Percentiles rank a stretch among this genome's conserved stretches.
Evolutionary conservation across 2,329 filamentous ascomycete species (phyloP).

Genomic region (Blastomyces gilchristii): DNA sequence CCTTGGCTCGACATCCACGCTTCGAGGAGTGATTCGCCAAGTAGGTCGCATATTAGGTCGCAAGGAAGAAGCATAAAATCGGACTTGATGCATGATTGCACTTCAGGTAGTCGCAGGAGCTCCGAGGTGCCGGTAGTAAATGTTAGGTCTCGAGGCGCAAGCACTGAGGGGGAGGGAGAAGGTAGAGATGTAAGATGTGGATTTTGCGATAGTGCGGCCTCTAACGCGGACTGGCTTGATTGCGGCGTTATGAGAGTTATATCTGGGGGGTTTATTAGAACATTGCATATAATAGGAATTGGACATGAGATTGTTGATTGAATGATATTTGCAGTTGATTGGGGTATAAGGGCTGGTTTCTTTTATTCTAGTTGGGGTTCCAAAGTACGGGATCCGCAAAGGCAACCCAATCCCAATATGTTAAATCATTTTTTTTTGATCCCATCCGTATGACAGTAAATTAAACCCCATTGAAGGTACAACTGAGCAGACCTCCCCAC

Average conservation of each 20-base stretch:
- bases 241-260: slow-evolving; percentile 42
- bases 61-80: slow-evolving; percentile 90
- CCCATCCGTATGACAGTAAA: background rate
- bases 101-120: slow-evolving; percentile 72
- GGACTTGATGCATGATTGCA: slow-evolving; percentile 64
- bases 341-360: background rate
- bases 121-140: slow-evolving; percentile 84
- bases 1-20: slow-evolving; percentile 83
- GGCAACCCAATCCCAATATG: background rate
- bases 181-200: slow-evolving; percentile 42
- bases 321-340: background rate
- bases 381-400: background rate
- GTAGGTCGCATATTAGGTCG: slow-evolving; percentile 83
- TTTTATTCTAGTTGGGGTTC: background rate
- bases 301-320: background rate
- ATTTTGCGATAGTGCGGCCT: slow-evolving; percentile 40
- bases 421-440: background rate
- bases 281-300: background rate
- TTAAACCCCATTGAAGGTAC: background rate
- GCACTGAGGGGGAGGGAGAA: slow-evolving; percentile 50
- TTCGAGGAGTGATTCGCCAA: slow-evolving; percentile 71
- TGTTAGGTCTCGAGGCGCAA: slow-evolving; percentile 65
- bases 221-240: slow-evolving; percentile 33
- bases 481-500: background rate
- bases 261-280: slow-evolving; percentile 22